Evolutionary conservation across 2,329 filamentous ascomycete species (phyloP).

Genomic region (Fusarium lyarnte): DNA sequence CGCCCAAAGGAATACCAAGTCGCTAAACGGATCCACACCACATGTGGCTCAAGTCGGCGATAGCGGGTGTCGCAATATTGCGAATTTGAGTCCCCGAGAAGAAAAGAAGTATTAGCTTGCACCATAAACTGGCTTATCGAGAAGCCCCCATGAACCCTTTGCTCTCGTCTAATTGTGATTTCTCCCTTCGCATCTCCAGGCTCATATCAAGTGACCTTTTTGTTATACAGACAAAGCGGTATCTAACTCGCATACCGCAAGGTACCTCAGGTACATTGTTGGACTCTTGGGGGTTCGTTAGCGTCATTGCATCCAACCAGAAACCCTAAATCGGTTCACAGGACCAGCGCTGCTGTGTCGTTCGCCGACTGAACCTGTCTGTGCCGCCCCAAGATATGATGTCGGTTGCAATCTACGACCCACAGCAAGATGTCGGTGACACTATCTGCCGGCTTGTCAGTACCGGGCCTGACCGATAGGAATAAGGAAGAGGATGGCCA

Average conservation of each 20-base stretch:
- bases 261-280: conserved; percentile 5
- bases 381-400: conserved; percentile 28
- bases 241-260: conserved; percentile 14
- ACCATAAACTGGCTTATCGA: not conserved
- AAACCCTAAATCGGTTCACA: conserved; percentile 38
- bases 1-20: not conserved
- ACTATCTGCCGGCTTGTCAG: conserved; percentile 43
- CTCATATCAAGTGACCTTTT: not conserved
- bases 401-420: conserved; percentile 35
- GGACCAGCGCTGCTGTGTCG: conserved; percentile 27
- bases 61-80: conserved; percentile 26
- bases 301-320: conserved; percentile 44
- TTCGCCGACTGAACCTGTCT: conserved; percentile 37
- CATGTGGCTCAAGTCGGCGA: not conserved
- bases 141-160: not conserved
- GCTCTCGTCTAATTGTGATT: not conserved
- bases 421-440: conserved; percentile 44
- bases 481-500: conserved; percentile 35
- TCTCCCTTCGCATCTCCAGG: not conserved
- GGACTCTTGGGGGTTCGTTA: conserved; percentile 32
- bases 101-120: not conserved
- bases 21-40: conserved; percentile 9
- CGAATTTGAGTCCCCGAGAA: not conserved
- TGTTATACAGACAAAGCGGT: conserved; percentile 13
- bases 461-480: conserved; percentile 40